Base-by-base conservation (phyloP, 768 basidiomycete genomes). In the Psilocybe sp. region DNA sequence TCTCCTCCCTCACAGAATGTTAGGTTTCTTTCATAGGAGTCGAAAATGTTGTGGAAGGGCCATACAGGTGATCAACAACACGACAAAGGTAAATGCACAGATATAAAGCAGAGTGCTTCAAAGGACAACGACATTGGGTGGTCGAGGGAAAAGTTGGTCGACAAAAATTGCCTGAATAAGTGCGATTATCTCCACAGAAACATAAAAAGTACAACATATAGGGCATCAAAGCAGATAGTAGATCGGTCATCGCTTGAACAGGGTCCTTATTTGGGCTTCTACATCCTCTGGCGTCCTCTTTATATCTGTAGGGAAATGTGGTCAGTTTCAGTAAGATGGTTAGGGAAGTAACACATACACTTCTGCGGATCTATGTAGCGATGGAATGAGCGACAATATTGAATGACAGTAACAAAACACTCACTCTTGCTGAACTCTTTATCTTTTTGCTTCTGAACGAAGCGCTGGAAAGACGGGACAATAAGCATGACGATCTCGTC, bases 361-460 rank as follows among this genome's bases (percentile, higher is more conserved):
- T 88, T 87, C 61, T 79, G 76, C n/a, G 85, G 84, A 65, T 87
- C 85, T 87, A 41, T 23, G 36, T 23, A n/a, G 42, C n/a, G 32
- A 40, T 33, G 32, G 33, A 14, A 47, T 35, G 50, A 47, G 11
- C 20, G 58, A 15, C 54, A 47, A 18, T 2, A 41, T 9, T 16
- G 38, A 16, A 56, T 11, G 33, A 46, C 48, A 33, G 33, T 47
- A 13, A 37, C 12, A 32, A 40, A 23, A 11, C 2, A 71, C 79
- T 60, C 55, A 91, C 91, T 89, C 71, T 87, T 89, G 64, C 89
- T 90, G 57, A 91, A 89, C 55, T 92, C 89, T 64, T 87, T 90
- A 38, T 89, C 89, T 34, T 75, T 76, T 58, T 87, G 82, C 63
- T 84, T 86, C 65, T 87, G 84, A 53, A 78, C 78, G 60, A 92